A percentile compares a stretch with the other conserved stretches of the same genome.
phyloP scores from a whole-genome alignment of 148 eudicot genomes.

The Rhododendron ovatum region DNA sequence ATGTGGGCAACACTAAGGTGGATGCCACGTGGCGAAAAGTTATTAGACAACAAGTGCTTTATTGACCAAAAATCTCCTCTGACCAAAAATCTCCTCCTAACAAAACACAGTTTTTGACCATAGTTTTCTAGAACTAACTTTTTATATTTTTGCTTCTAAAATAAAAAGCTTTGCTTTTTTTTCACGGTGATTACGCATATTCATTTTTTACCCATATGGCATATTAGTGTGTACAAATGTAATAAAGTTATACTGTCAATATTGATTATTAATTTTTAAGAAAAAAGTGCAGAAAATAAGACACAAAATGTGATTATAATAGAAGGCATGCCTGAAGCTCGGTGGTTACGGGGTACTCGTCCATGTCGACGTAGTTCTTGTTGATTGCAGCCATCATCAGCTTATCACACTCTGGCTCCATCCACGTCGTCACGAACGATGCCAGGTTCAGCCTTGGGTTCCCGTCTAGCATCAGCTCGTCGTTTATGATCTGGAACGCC shows the following conservation, averaged over 20 bases:
- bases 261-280: no score
- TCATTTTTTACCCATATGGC: no score
- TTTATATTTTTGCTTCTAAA: no score
- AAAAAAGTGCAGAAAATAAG: not conserved
- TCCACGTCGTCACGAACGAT: constrained; percentile 54
- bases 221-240: no score
- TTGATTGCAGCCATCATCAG: constrained; percentile 44
- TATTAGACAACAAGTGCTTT: no score
- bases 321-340: constrained; percentile 35
- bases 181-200: no score
- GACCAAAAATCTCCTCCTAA: not conserved
- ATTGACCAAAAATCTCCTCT: no score
- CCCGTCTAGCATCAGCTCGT: constrained; percentile 55
- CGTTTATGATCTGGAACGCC: constrained; percentile 47
- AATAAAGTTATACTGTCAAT: no score
- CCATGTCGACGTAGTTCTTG: constrained; percentile 29
- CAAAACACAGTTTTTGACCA: not conserved
- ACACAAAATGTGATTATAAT: not conserved
- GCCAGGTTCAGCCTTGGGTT: constrained; percentile 45
- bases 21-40: no score
- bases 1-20: no score
- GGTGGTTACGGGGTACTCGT: constrained; percentile 50
- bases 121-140: not conserved
- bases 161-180: no score
- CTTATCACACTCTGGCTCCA: constrained; percentile 57